These are phyloP conservation scores for Nakazawaea ishiwadae DNA, from an alignment of 805 yeast genomes.

Conservation along the genomic window DNA sequence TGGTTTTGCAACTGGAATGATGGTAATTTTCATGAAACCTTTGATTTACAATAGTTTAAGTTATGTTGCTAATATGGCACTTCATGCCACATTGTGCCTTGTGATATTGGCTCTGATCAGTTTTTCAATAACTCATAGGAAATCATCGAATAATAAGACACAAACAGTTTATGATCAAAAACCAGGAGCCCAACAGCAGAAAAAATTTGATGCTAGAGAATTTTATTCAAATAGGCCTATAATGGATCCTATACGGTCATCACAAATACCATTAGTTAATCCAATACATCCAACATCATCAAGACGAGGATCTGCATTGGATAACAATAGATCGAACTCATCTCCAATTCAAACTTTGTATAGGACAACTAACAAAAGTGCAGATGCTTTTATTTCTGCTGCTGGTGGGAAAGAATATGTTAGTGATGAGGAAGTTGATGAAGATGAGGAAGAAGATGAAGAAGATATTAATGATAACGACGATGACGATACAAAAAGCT, in stretches of 20 bases:
- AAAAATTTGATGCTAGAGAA: slow-evolving; percentile 10
- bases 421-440: slow-evolving; percentile 1
- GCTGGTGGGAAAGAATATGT: neutral
- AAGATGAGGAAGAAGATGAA: slow-evolving; percentile 4
- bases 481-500: slow-evolving; percentile 7
- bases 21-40: slow-evolving; percentile 20
- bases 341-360: neutral
- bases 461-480: too few species aligned
- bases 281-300: neutral
- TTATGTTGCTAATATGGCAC: slow-evolving; percentile 18
- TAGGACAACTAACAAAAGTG: neutral
- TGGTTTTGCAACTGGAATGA: slow-evolving; percentile 17
- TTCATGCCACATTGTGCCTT: slow-evolving; percentile 17
- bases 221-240: neutral
- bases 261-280: slow-evolving; percentile 6
- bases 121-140: slow-evolving; percentile 13
- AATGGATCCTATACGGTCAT: slow-evolving; percentile 1
- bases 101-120: slow-evolving; percentile 16
- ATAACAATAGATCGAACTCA: too few species aligned
- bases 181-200: too few species aligned
- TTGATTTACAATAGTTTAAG: slow-evolving; percentile 18
- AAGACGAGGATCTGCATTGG: neutral
- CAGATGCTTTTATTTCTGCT: neutral
- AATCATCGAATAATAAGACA: neutral
- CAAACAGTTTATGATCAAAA: too few species aligned